These are phyloP conservation scores for Corynascus novoguineensis DNA, from an alignment of 495 filamentous ascomycete genomes.

Conservation along the genomic window DNA sequence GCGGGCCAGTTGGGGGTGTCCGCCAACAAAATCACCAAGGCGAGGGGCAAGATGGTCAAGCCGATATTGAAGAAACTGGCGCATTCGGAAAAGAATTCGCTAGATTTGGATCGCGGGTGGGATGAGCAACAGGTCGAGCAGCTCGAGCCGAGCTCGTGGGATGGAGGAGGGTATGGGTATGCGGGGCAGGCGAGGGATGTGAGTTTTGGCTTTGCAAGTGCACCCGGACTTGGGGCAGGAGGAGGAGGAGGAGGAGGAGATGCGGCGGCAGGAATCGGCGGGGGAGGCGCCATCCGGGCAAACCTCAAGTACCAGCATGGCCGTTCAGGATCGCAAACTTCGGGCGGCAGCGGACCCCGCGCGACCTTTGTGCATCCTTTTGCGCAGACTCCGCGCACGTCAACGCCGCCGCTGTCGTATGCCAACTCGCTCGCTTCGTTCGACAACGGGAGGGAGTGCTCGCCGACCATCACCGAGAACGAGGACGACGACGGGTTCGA, in stretches of 20 bases:
- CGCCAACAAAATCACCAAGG: constrained; percentile 40
- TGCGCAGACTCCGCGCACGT: constrained; percentile 52
- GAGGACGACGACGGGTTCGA: constrained; percentile 39
- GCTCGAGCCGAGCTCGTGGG: constrained; percentile 23
- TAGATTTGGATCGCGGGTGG: constrained; percentile 49
- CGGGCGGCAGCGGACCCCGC: constrained; percentile 38
- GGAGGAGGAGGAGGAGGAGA: constrained; percentile 2
- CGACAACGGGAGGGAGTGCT: constrained; percentile 41
- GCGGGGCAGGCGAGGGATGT: constrained; percentile 27
- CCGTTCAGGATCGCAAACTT: constrained; percentile 49
- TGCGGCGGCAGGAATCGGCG: constrained; percentile 2
- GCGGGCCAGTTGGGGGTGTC: constrained; percentile 23
- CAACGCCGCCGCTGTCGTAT: constrained; percentile 51
- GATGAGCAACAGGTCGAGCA: constrained; percentile 42
- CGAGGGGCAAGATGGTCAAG: constrained; percentile 43
- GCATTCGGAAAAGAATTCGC: constrained; percentile 48
- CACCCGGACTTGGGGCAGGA: not conserved
- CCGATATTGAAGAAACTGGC: constrained; percentile 52
- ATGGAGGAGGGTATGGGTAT: constrained; percentile 13
- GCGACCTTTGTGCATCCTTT: constrained; percentile 53
- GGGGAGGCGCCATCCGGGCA: constrained; percentile 16
- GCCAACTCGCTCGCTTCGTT: constrained; percentile 47
- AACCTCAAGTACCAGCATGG: constrained; percentile 39
- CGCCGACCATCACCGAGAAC: constrained; percentile 46
- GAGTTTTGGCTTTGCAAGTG: constrained; percentile 23